Evolutionary conservation across 306 rosid species (phyloP), one percentile per base, ranked within the genome.

Genomic region (Prosopis cineraria): DNA sequence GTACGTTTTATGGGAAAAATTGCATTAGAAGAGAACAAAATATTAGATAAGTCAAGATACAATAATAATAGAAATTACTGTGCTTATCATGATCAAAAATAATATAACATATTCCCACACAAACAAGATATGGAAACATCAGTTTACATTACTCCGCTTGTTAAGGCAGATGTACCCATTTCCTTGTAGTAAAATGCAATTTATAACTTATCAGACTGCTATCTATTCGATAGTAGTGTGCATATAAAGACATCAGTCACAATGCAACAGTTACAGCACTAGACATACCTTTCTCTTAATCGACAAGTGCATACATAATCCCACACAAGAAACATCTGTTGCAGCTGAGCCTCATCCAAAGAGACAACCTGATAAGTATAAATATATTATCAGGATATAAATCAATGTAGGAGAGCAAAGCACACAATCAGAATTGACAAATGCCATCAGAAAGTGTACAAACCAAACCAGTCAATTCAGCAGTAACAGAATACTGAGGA

Each of bases 261-360:
- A 31, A 41, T 47, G 17, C 20, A 71, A 75, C 62, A 79, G 17
- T 76, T 40, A 55, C 11, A 41, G 40, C 45, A 79, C 33, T 30
- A 55, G 58, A 85, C 97, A 87, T 83, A 94, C 98, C 80, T 92
- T 60, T 92, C 94, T 78, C 97, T 87, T 74, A 94, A 85, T 79
- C 80, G 89, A 67, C 88, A 89, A 39, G 80, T 88, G 88, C 85
- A 81, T 29, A 94, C 63, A 81, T 87, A 92, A 89, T 94, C 93
- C 90, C 89, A 94, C 40, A 92, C 77, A 76, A 83, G 58, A 63
- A 89, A 83, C 73, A 94, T 81, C 73, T 84, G 95, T 36, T 80
- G 97, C 79, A 94, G 76, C 92, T 94, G 98, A 82, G 82, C 86
- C 83, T 92, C 97, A 60, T 94, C 86, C 75, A 94, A 80, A 22